Evolutionary conservation across 2,329 filamentous ascomycete genomes (phyloP), one percentile per base, ranked within the genome.

Genomic region (Botrytis paeoniae): DNA sequence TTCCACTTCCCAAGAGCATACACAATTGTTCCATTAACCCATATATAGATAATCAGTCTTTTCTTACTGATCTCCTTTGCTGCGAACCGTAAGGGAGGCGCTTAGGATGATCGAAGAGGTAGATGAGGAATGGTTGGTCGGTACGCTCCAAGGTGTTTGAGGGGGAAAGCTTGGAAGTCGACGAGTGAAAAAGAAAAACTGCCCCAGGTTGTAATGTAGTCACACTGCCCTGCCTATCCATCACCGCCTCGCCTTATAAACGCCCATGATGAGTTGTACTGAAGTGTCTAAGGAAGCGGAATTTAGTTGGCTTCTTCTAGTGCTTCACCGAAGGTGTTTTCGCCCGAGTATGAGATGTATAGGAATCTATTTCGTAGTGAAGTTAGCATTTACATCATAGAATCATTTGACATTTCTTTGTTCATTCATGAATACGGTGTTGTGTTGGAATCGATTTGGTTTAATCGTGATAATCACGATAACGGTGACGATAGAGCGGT

Each of bases 341-440:
- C 96, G 85, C 96, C 96, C 69, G 95, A 98, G 88, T 91, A 93
- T 88, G 95, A 98, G 86, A 99, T 99, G 87, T 99, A 99, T 75
- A 99, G 89, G 88, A 98, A 81, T 48, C 79, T 80, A 68, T 77
- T 68, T 37, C 37, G 68, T 74, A 32, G 39, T 35, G 1, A 41
- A 62, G 54, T 66, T 68, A 70, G 66, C 54, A 62, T 48, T 10
- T 45, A 39, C 35, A 16, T 60, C 39, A 63, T 37, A 4, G 25
- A 18, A 43, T 61, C 12, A 37, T 45, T 64, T 51, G 32, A 3
- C 18, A 9, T 37, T 70, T 29, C 29, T 35, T 65, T 32, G 35
- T 62, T 61, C 37, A 54, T 48, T 35, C 20, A 66, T 35, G 9
- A 35, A 20, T 39, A 41, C 20, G 25, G 10, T 18, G n/a, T 29